These are phyloP conservation scores for Candida tunisiensis DNA, from an alignment of 1,139 yeast species.

Conservation along the genomic window DNA sequence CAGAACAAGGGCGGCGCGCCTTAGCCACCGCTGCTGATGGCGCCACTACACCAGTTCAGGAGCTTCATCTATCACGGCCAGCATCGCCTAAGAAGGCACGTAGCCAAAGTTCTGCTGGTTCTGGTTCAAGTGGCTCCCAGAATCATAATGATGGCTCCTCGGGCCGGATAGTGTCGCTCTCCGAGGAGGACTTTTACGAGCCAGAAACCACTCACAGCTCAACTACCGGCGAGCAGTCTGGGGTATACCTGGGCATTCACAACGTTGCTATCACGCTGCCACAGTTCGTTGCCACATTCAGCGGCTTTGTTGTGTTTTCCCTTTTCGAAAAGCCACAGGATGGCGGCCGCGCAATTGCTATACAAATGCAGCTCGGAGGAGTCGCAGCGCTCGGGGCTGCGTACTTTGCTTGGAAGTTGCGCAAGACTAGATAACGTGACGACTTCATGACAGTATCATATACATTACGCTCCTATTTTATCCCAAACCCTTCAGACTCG, in stretches of 20 bases:
- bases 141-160: no score
- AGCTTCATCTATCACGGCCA: no score
- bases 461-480: constrained; percentile 24
- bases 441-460: not conserved
- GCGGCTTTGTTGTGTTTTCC: constrained; percentile 20
- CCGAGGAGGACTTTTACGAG: no score
- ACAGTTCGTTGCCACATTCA: constrained; percentile 22
- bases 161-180: no score
- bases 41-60: no score
- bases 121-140: no score
- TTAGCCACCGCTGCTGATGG: no score
- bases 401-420: constrained; percentile 11
- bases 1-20: no score
- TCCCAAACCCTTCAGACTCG: constrained; percentile 78
- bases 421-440: constrained; percentile 1
- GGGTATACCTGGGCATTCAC: constrained; percentile 23
- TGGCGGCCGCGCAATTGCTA: constrained; percentile 20
- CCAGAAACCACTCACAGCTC: no score
- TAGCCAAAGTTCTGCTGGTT: no score
- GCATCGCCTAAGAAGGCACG: no score
- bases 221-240: constrained; percentile 16
- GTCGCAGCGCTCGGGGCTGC: constrained; percentile 19
- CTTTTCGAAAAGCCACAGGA: constrained; percentile 14
- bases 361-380: constrained; percentile 20
- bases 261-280: constrained; percentile 24